phyloP scores from a whole-genome alignment of 108 stramenopile species.

The Chaetoceros muelleri region DNA sequence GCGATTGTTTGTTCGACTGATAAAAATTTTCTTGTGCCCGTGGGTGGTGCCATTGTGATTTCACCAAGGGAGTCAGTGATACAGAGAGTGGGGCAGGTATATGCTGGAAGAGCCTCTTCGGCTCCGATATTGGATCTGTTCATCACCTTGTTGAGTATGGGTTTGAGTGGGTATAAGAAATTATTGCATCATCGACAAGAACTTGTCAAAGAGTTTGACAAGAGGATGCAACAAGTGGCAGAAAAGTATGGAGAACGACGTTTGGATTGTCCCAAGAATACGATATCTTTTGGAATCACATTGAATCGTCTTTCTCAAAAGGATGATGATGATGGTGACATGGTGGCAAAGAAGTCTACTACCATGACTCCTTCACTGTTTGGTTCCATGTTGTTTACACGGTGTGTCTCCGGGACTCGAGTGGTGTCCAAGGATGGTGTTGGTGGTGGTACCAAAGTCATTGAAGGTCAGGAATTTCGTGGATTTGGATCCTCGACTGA shows the following conservation, averaged over 20 bases:
- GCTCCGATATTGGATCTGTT: conserved; percentile 94
- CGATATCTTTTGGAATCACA: conserved; percentile 94
- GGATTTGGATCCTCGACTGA: conserved; percentile 79
- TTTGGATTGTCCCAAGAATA: conserved; percentile 75
- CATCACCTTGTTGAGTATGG: conserved; percentile 93
- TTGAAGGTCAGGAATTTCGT: conserved; percentile 52
- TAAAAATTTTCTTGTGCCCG: conserved; percentile 98
- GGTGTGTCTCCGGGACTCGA: conserved; percentile 91
- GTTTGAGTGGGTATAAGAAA: conserved; percentile 67
- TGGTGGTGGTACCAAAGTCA: conserved; percentile 36
- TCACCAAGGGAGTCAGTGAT: conserved; percentile 67
- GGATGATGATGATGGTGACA: conserved; percentile 9
- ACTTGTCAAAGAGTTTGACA: conserved; percentile 37
- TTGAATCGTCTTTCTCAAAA: conserved; percentile 47
- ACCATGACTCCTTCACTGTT: conserved; percentile 71
- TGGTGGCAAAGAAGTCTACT: conserved; percentile 9
- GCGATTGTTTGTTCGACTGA: conserved; percentile 95
- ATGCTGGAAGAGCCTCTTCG: conserved; percentile 95
- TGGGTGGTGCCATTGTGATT: conserved; percentile 87
- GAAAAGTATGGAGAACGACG: conserved; percentile 75
- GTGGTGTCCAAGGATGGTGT: conserved; percentile 65
- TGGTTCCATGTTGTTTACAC: conserved; percentile 95
- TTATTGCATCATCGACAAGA: conserved; percentile 48
- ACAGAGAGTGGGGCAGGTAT: conserved; percentile 75
- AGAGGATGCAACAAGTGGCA: conserved; percentile 46